These are phyloP conservation scores for Porcisia deanei DNA, from an alignment of 208 protist species.

Conservation along the genomic window DNA sequence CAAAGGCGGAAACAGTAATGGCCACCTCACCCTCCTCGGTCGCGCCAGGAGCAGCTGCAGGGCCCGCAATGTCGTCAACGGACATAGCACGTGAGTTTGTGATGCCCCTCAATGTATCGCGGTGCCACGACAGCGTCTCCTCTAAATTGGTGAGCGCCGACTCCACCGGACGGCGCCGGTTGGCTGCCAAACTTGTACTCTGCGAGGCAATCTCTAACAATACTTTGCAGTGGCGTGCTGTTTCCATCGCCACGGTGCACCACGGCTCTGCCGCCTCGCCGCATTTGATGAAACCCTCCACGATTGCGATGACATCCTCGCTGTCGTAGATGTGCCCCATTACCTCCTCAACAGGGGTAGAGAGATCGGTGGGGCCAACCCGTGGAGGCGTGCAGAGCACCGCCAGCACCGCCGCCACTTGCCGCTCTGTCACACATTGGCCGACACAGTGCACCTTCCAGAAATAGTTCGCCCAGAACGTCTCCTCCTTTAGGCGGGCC, in stretches of 20 bases:
- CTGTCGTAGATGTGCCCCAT: constrained; percentile 36
- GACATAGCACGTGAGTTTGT: background rate
- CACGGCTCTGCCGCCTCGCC: constrained; percentile 27
- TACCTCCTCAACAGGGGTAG: constrained; percentile 28
- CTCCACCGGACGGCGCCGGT: constrained; percentile 1
- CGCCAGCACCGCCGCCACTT: constrained; percentile 58
- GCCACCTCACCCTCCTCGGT: background rate
- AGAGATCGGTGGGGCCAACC: background rate
- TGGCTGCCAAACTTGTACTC: constrained; percentile 1
- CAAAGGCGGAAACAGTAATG: background rate
- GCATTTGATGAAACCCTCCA: constrained; percentile 48
- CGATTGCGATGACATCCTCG: constrained; percentile 49
- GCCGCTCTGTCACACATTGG: constrained; percentile 55
- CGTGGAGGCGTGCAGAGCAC: constrained; percentile 59
- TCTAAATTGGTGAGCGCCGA: constrained; percentile 1
- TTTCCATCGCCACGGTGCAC: constrained; percentile 26
- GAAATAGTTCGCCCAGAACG: constrained; percentile 87
- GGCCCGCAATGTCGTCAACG: background rate
- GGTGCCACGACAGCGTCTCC: constrained; percentile 14
- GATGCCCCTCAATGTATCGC: constrained; percentile 1
- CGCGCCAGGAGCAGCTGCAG: background rate
- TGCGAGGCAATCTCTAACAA: constrained; percentile 5
- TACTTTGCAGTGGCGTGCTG: constrained; percentile 22
- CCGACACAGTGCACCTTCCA: constrained; percentile 79
- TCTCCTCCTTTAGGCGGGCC: constrained; percentile 58